phyloP scores from a whole-genome alignment of 768 basidiomycete genomes.

The Panus rudis region DNA sequence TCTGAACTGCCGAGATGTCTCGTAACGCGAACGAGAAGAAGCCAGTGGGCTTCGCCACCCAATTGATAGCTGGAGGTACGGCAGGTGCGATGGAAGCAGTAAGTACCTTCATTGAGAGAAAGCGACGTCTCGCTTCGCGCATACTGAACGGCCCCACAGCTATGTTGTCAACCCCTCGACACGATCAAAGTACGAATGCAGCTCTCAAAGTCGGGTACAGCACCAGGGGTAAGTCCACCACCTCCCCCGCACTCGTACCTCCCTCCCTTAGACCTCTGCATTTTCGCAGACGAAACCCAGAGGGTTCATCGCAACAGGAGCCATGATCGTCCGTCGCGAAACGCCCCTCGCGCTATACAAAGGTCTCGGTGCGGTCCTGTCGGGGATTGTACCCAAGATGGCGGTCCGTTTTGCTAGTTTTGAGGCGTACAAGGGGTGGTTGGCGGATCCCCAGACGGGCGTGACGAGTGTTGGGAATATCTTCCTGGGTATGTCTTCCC shows the following conservation, averaged over 20 bases:
- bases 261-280: background rate
- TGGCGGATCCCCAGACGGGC: conserved; percentile 72
- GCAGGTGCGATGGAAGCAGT: conserved; percentile 94
- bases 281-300: conserved; percentile 73
- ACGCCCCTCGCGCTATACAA: conserved; percentile 96
- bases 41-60: conserved; percentile 78
- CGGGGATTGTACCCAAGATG: conserved; percentile 99
- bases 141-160: conserved; percentile 27
- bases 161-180: conserved; percentile 88
- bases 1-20: too few species aligned
- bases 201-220: conserved; percentile 71
- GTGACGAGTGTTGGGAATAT: conserved; percentile 73
- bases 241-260: background rate
- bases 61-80: conserved; percentile 90
- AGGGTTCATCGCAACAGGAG: conserved; percentile 88
- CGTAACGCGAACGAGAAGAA: too few species aligned
- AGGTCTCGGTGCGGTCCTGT: conserved; percentile 91
- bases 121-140: background rate
- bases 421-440: conserved; percentile 84
- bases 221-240: conserved; percentile 67
- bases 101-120: conserved; percentile 20
- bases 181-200: conserved; percentile 99
- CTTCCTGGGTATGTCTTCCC: conserved; percentile 64
- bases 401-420: conserved; percentile 98
- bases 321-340: conserved; percentile 82